Conservation (phyloP, 257 asterid species). For the Nicotiana sylvestris region DNA sequence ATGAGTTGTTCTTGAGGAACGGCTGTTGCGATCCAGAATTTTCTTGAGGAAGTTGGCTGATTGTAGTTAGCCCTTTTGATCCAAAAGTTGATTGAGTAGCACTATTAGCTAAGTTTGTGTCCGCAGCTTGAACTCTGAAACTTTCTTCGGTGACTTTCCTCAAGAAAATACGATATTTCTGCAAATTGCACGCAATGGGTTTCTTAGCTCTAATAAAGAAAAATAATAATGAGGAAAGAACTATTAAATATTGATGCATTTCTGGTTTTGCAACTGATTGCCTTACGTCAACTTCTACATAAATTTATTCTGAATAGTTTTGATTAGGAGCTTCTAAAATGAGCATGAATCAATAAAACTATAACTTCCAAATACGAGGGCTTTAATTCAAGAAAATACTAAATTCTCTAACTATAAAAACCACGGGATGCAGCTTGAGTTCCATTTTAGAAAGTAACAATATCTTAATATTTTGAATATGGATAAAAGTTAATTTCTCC, state of each 20-base stretch:
- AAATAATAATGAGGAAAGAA: neutral
- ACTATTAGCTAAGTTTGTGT: neutral
- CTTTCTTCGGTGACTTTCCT: neutral
- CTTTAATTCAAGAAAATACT: neutral
- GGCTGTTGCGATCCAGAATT: neutral
- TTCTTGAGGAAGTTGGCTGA: neutral
- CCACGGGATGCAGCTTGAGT: neutral
- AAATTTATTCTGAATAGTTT: neutral
- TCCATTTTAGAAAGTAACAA: neutral
- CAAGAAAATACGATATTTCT: neutral
- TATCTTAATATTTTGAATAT: neutral
- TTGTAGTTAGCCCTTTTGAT: neutral
- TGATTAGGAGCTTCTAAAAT: neutral
- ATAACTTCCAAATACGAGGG: neutral
- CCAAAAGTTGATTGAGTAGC: neutral
- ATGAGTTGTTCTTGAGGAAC: neutral
- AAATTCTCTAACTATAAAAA: neutral
- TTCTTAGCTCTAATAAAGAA: neutral
- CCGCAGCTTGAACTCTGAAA: neutral
- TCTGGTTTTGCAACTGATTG: neutral
- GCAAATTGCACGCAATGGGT: neutral
- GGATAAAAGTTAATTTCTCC: neutral
- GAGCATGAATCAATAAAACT: neutral
- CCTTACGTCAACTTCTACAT: neutral
- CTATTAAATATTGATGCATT: neutral